phyloP scores from a whole-genome alignment of 73 alveolate species.

The Paramecium primaurelia region DNA sequence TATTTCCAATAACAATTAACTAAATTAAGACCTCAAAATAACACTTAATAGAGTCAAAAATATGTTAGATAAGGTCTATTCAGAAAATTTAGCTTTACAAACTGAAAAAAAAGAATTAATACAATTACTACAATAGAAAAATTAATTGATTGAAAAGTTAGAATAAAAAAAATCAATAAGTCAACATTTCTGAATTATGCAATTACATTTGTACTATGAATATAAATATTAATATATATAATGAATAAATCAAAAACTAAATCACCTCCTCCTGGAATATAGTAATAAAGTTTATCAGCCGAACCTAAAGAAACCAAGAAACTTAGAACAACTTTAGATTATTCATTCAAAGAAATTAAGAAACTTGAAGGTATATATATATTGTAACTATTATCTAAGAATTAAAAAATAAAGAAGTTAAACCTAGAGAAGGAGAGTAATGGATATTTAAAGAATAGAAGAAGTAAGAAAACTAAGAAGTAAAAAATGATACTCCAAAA shows the following conservation, averaged over 20 bases:
- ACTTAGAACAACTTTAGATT: slow-evolving; percentile 34
- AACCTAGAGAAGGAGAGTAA: slow-evolving; percentile 36
- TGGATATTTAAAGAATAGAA: slow-evolving; percentile 10
- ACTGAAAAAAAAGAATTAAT: not conserved
- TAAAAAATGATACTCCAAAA: not conserved
- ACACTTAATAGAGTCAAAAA: not conserved
- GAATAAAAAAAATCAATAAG: not conserved
- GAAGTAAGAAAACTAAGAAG: slow-evolving; percentile 3
- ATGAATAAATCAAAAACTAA: not conserved
- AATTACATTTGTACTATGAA: not conserved
- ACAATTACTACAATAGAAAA: not conserved
- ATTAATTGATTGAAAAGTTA: not conserved
- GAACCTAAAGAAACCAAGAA: slow-evolving; percentile 13
- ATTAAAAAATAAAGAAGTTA: not conserved
- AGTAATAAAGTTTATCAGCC: not conserved
- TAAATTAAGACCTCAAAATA: not conserved
- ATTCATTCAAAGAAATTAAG: slow-evolving; percentile 11
- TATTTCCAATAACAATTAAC: not conserved
- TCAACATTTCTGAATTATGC: not conserved
- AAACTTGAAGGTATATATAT: slow-evolving; percentile 17
- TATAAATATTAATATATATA: not conserved
- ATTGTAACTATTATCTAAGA: not conserved
- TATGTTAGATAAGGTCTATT: not conserved
- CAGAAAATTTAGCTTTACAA: not conserved
- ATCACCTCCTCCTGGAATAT: not conserved